These are phyloP conservation scores for Neonectria faginata DNA, from an alignment of 2,329 filamentous ascomycete species.

Conservation along the genomic window DNA sequence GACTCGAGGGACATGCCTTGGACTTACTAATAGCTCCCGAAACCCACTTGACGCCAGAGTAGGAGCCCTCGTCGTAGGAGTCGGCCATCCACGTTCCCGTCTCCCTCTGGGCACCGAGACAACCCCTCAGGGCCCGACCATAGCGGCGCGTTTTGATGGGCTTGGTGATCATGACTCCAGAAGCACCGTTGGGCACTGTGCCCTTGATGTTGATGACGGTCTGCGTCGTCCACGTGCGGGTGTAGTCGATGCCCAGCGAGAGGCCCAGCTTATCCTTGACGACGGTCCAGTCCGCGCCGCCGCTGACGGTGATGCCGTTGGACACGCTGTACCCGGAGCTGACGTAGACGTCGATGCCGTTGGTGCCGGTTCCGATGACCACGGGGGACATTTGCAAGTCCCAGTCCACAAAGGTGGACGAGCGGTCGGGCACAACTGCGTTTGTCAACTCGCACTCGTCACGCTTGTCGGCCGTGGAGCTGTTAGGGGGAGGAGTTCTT, in stretches of 20 bases:
- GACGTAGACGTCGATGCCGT: conserved; percentile 29
- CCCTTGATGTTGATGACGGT: conserved; percentile 24
- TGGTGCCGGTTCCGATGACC: conserved; percentile 14
- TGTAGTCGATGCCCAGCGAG: conserved; percentile 23
- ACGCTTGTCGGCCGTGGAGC: not conserved
- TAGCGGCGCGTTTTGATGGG: conserved; percentile 25
- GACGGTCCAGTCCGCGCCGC: conserved; percentile 12
- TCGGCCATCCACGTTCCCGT: conserved; percentile 26
- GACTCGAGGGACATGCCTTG: not conserved
- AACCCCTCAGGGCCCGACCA: conserved; percentile 19
- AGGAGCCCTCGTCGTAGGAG: conserved; percentile 20
- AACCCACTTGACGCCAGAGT: conserved; percentile 24
- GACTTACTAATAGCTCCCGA: conserved; percentile 22
- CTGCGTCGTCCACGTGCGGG: conserved; percentile 22
- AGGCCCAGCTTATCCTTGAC: conserved; percentile 20
- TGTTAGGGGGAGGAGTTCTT: not conserved
- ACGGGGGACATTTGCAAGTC: conserved; percentile 31
- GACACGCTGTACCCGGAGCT: conserved; percentile 20
- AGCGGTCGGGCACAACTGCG: conserved; percentile 19
- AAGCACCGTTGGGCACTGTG: conserved; percentile 18
- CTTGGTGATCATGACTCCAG: conserved; percentile 29
- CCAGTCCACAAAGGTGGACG: conserved; percentile 27
- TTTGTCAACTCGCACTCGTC: conserved; percentile 9
- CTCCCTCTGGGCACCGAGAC: conserved; percentile 16
- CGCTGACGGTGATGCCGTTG: conserved; percentile 24